Evolutionary conservation across 495 filamentous ascomycete genomes (phyloP).

Genomic region (Antarctomyces pellizariae): DNA sequence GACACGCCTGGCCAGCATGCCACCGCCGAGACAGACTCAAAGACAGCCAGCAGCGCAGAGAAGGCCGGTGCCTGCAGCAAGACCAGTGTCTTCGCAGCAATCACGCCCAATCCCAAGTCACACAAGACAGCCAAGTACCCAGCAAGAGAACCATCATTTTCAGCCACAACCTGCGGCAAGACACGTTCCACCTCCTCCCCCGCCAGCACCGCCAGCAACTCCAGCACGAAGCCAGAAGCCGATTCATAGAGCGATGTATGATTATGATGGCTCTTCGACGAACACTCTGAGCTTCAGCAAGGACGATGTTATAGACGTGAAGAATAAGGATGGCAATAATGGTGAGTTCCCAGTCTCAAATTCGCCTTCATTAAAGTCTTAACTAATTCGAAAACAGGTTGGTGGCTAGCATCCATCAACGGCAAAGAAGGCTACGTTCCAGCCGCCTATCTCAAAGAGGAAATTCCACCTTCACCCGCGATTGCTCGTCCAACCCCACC

Average conservation of each 20-base stretch:
- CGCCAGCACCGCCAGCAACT: constrained; percentile 46
- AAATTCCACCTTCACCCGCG: constrained; percentile 33
- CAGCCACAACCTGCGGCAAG: constrained; percentile 21
- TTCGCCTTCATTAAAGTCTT: constrained; percentile 1
- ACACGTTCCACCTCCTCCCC: constrained; percentile 42
- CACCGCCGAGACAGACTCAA: no score
- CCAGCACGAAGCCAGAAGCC: constrained; percentile 45
- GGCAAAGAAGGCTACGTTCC: constrained; percentile 74
- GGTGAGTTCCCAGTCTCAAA: constrained; percentile 30
- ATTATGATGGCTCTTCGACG: constrained; percentile 54
- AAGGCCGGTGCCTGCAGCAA: constrained; percentile 18
- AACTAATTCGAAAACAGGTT: constrained; percentile 33
- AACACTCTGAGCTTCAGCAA: constrained; percentile 59
- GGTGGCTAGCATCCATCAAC: constrained; percentile 73
- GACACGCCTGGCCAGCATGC: no score
- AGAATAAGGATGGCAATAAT: constrained; percentile 66
- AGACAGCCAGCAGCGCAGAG: no score
- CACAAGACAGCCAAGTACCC: no score
- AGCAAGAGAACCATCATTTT: no score
- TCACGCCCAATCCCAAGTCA: constrained; percentile 20
- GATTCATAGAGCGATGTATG: constrained; percentile 64
- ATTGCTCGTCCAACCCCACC: constrained; percentile 32
- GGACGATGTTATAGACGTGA: constrained; percentile 61
- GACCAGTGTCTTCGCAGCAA: constrained; percentile 23
- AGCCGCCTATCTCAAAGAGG: constrained; percentile 77